Evolutionary conservation across 306 rosid species (phyloP).

Genomic region (Benincasa hispida): DNA sequence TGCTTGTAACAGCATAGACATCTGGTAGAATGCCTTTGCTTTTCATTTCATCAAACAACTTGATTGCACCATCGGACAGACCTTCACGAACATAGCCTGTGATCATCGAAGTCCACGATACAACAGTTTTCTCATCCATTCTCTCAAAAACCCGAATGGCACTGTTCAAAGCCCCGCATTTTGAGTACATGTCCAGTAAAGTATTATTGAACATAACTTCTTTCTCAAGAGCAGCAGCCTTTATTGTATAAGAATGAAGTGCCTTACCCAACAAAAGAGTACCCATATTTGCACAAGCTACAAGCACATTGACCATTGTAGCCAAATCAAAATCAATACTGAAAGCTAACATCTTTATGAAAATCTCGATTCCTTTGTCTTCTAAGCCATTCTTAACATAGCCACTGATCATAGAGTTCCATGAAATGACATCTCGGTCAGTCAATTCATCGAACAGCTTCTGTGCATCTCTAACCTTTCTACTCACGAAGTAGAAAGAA

Average conservation of each 20-base stretch:
- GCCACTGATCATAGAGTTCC: constrained; percentile 82
- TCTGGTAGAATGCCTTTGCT: constrained; percentile 34
- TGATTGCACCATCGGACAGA: constrained; percentile 32
- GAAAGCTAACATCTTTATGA: constrained; percentile 28
- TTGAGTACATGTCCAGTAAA: constrained; percentile 68
- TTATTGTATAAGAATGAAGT: constrained; percentile 41
- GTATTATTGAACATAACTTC: constrained; percentile 42
- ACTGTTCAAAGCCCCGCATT: constrained; percentile 39
- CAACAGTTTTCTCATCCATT: constrained; percentile 46
- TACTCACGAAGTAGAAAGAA: constrained; percentile 38
- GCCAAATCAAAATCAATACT: constrained; percentile 46
- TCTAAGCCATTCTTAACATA: constrained; percentile 36
- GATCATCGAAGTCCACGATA: constrained; percentile 75
- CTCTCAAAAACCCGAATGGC: constrained; percentile 40
- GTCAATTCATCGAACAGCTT: constrained; percentile 59
- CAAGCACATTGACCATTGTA: constrained; percentile 42
- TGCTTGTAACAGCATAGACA: constrained; percentile 35
- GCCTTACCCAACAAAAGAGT: constrained; percentile 36
- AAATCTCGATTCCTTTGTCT: constrained; percentile 30
- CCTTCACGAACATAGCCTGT: constrained; percentile 57
- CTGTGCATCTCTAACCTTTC: constrained; percentile 43
- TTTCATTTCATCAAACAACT: constrained; percentile 46
- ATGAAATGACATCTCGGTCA: constrained; percentile 54
- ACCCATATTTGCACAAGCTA: constrained; percentile 52
- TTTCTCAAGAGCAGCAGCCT: constrained; percentile 24